These are phyloP conservation scores for Microstegium vimineum DNA, from an alignment of 176 grass and related monocot genomes.

Conservation along the genomic window DNA sequence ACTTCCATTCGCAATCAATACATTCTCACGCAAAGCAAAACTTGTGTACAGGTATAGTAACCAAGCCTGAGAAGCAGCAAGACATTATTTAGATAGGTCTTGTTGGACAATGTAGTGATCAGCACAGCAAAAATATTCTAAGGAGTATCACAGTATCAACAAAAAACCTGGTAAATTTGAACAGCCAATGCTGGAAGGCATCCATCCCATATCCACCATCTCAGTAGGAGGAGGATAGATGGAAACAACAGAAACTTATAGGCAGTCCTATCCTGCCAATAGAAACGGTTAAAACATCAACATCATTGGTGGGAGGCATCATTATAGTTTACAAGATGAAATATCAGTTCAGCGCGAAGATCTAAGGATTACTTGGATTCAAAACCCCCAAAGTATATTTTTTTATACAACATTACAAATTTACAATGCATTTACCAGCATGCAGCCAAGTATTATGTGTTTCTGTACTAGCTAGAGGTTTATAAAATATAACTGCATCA, in stretches of 20 bases:
- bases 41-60: conserved; percentile 78
- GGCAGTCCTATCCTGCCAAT: conserved; percentile 85
- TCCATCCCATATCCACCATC: conserved; percentile 79
- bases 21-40: conserved; percentile 82
- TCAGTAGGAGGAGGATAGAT: conserved; percentile 70
- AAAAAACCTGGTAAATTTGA: conserved; percentile 88
- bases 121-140: background rate
- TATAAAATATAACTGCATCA: background rate
- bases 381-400: background rate
- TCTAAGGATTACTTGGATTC: background rate
- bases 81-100: conserved; percentile 2
- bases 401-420: background rate
- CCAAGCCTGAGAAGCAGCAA: conserved; percentile 59
- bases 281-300: conserved; percentile 13
- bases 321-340: conserved; percentile 14
- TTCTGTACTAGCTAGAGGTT: background rate
- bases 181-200: conserved; percentile 90
- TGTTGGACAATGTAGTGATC: background rate
- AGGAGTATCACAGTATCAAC: background rate
- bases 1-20: conserved; percentile 87
- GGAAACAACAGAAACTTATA: conserved; percentile 91
- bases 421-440: background rate
- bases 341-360: background rate
- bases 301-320: background rate
- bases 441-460: background rate